A percentile compares a stretch with the other conserved stretches of the same genome.
phyloP scores from a whole-genome alignment of 352 stramenopile species.

The Plasmopara halstedii region DNA sequence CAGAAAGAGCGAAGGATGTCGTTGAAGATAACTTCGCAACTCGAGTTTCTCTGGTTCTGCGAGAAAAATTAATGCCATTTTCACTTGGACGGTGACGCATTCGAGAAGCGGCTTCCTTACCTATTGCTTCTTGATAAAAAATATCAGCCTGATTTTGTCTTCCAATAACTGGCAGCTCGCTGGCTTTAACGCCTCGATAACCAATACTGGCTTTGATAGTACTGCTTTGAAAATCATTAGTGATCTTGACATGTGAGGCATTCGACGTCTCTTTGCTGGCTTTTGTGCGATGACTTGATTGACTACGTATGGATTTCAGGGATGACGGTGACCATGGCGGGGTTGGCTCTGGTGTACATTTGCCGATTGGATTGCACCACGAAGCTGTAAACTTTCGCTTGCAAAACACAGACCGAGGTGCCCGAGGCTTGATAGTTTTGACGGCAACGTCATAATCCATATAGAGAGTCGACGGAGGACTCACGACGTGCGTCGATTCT shows the following conservation, averaged over 20 bases:
- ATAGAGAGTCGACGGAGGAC: constrained; percentile 46
- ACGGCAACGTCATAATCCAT: constrained; percentile 66
- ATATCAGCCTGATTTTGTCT: neutral
- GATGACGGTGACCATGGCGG: constrained; percentile 5
- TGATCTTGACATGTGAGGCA: neutral
- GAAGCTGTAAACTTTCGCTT: constrained; percentile 55
- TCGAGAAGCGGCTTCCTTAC: neutral
- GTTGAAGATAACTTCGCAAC: neutral
- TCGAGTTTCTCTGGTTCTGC: neutral
- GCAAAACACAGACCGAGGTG: constrained; percentile 36
- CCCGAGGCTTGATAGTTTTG: constrained; percentile 45
- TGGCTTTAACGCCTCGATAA: neutral
- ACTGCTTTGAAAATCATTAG: neutral
- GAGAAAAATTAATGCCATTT: neutral
- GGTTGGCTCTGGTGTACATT: neutral
- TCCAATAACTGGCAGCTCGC: neutral
- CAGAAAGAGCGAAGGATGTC: neutral
- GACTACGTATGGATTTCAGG: neutral
- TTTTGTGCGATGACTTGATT: constrained; percentile 3
- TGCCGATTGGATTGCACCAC: constrained; percentile 67
- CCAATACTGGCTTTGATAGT: neutral
- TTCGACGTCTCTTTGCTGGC: neutral
- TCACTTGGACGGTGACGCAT: neutral
- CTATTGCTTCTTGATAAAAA: neutral
- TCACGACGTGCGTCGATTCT: constrained; percentile 17